Percentiles rank a stretch among this genome's conserved stretches.
phyloP scores from a whole-genome alignment of 192 early-diverging fungal genomes.

The Podila minutissima region DNA sequence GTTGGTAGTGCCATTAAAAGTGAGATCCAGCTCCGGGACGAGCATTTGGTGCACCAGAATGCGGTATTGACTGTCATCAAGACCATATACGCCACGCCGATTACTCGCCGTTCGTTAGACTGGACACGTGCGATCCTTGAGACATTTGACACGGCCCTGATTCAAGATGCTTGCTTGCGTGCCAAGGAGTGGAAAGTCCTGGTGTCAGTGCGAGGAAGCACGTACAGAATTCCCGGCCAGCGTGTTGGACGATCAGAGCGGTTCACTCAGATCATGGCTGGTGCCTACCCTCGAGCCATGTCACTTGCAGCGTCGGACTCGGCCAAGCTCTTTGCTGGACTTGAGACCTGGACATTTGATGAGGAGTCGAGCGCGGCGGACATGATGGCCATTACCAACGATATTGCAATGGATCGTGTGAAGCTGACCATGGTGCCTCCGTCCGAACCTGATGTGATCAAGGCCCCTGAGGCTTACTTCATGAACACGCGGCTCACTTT shows the following conservation, averaged over 20 bases:
- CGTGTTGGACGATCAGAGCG: constrained; percentile 29
- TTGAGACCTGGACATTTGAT: constrained; percentile 8
- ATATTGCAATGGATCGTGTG: constrained; percentile 15
- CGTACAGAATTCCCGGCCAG: constrained; percentile 38
- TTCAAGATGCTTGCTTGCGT: constrained; percentile 12
- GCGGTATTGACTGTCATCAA: constrained; percentile 30
- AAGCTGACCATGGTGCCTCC: constrained; percentile 9
- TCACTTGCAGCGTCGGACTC: constrained; percentile 15
- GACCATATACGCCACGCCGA: constrained; percentile 29
- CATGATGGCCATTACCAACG: constrained; percentile 27
- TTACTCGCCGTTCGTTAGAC: constrained; percentile 3
- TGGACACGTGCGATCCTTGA: constrained; percentile 13
- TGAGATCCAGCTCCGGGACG: constrained; percentile 8
- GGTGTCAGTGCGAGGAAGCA: constrained; percentile 1
- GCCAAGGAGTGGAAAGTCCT: constrained; percentile 43
- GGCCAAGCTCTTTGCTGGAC: constrained; percentile 2
- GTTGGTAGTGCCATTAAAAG: background rate
- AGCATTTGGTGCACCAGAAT: constrained; percentile 10
- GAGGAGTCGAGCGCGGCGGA: constrained; percentile 22
- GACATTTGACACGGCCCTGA: background rate
- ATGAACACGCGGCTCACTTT: constrained; percentile 4
- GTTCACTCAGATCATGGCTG: constrained; percentile 22
- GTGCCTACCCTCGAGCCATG: constrained; percentile 9
- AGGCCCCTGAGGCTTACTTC: constrained; percentile 10
- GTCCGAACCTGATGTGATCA: background rate